phyloP scores from a whole-genome alignment of 2,329 filamentous ascomycete genomes.

The Cryphonectria parasitica region DNA sequence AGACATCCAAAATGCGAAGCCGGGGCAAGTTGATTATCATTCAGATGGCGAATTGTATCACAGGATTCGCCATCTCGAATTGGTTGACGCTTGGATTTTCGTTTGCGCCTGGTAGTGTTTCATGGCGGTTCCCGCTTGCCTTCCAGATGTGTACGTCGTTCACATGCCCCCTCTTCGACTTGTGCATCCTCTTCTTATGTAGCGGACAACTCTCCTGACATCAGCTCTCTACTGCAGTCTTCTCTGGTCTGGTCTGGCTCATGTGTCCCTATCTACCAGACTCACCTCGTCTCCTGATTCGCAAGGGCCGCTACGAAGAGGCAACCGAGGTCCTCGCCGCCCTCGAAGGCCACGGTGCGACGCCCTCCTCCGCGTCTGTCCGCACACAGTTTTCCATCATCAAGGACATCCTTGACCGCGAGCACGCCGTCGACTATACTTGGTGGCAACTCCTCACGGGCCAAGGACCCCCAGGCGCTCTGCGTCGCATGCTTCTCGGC shows the following conservation, averaged over 20 bases:
- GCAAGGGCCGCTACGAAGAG: conserved; percentile 31
- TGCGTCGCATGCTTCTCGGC: conserved; percentile 38
- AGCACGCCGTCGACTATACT: conserved; percentile 47
- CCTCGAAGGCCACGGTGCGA: conserved; percentile 37
- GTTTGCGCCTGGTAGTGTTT: conserved; percentile 30
- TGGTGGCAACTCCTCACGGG: conserved; percentile 50
- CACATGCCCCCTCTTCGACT: not conserved
- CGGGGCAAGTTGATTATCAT: conserved; percentile 34
- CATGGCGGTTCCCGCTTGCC: conserved; percentile 32
- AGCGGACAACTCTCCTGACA: conserved; percentile 32
- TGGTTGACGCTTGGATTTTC: conserved; percentile 31
- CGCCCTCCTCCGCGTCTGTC: conserved; percentile 35
- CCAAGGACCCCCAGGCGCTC: conserved; percentile 32
- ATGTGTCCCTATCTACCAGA: conserved; percentile 32
- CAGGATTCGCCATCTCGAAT: conserved; percentile 46
- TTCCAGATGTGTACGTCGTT: conserved; percentile 40
- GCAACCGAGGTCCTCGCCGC: conserved; percentile 33
- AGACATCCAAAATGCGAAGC: conserved; percentile 32
- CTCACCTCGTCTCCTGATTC: conserved; percentile 32
- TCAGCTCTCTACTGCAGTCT: conserved; percentile 34
- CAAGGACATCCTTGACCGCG: conserved; percentile 45
- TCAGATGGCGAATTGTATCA: conserved; percentile 38
- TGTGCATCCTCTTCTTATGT: not conserved
- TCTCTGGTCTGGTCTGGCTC: conserved; percentile 38
- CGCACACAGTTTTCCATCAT: conserved; percentile 40